Evolutionary conservation across 306 rosid genomes (phyloP), one percentile per base, ranked within the genome.

Genomic region (Lathyrus oleraceus): DNA sequence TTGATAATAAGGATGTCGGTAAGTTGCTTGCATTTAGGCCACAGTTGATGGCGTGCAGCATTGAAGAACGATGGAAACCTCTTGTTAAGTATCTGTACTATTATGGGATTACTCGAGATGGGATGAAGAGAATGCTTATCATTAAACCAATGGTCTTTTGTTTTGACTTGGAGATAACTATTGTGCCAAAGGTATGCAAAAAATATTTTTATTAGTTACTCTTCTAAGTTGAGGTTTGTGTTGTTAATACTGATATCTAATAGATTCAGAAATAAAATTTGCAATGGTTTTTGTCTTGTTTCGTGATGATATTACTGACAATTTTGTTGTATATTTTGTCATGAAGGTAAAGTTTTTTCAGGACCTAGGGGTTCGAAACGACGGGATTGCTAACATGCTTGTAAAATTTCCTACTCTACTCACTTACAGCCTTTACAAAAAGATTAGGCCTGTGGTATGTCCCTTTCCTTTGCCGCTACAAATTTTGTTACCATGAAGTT

Each of bases 31-130:
- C 98, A 57, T 88, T 87, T 81, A 87, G 78, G 79, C 98, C 98
- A 68, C 87, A 90, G 15, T 73, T 93, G 85, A 90, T 93, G 97
- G 92, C 86, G 4, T 84, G 96, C 79, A 81, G 96, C 85, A 90
- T 93, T 67, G 96, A 93, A 59, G 98, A 85, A 74, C 83, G 78
- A 70, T 90, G 96, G 98, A 90, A 88, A 73, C 97, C 98, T 74
- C 91, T 93, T 78, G 91, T 86, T 23, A 90, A 85, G 86, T 90
- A 93, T 71, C 76, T 90, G 42, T 88, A 90, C 74, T 93, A 90
- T 80, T 85, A 51, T 67, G 98, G 98, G 58, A 80, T 93, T 54
- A 79, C 96, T 45, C 80, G 84, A 72, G 97, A 93, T 69, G 98
- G 97, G 65, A 86, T 93, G 96, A 88, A 81, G 87, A 88, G 97